Evolutionary conservation across 2,329 filamentous ascomycete genomes (phyloP).

Genomic region (Colletotrichum lentis): DNA sequence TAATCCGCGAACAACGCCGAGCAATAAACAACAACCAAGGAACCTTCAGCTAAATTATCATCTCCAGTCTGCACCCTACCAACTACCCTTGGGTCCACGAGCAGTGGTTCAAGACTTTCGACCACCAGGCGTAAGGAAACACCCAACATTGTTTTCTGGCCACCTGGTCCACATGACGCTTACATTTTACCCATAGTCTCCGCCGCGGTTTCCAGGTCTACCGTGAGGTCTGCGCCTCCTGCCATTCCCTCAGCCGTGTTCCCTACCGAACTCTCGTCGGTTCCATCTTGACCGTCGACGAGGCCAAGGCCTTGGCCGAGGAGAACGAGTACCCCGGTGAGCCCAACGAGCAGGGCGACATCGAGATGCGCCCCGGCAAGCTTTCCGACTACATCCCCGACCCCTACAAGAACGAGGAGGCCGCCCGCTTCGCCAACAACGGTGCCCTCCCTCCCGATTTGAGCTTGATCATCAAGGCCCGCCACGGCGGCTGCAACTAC

Average conservation of each 20-base stretch:
- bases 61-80: constrained; percentile 82
- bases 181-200: constrained; percentile 66
- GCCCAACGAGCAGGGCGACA: constrained; percentile 97
- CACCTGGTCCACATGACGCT: constrained; percentile 23
- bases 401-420: constrained; percentile 99
- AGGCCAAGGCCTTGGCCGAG: constrained; percentile 96
- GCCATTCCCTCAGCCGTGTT: constrained; percentile 94
- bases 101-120: constrained; percentile 93
- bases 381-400: constrained; percentile 94
- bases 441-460: constrained; percentile 97
- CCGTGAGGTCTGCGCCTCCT: constrained; percentile 96
- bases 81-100: constrained; percentile 95
- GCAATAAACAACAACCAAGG: constrained; percentile 16
- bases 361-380: constrained; percentile 98
- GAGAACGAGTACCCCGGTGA: constrained; percentile 99
- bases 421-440: constrained; percentile 96
- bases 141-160: not conserved
- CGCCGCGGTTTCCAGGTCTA: constrained; percentile 99
- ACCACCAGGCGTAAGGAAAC: constrained; percentile 85
- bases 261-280: constrained; percentile 94
- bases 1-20: constrained; percentile 32
- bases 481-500: constrained; percentile 98
- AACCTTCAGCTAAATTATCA: constrained; percentile 21
- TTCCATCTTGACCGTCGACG: constrained; percentile 91
- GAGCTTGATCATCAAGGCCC: constrained; percentile 95